Percentiles rank a stretch among this genome's conserved stretches.
These are phyloP conservation scores for Pichia cabralensis DNA, from an alignment of 805 yeast species.

Conservation along the genomic window DNA sequence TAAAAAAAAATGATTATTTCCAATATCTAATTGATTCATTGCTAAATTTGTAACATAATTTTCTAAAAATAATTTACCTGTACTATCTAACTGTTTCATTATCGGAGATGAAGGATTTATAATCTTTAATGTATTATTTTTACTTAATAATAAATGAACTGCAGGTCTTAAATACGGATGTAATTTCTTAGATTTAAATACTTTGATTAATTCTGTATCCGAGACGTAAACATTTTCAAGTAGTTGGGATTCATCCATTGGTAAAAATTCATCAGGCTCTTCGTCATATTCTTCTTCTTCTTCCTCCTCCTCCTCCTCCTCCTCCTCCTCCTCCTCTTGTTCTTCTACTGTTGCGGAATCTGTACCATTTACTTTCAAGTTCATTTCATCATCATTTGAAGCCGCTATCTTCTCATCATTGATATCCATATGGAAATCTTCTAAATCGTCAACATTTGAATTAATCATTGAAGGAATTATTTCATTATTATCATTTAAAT, in stretches of 20 bases:
- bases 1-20: slow-evolving; percentile 37
- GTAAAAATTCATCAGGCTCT: slow-evolving; percentile 12
- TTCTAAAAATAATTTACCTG: slow-evolving; percentile 35
- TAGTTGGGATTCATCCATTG: slow-evolving; percentile 29
- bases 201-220: slow-evolving; percentile 18
- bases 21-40: slow-evolving; percentile 21
- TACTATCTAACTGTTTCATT: slow-evolving; percentile 28
- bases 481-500: too few relatives aligned
- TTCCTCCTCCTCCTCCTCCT: background rate
- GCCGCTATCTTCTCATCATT: too few relatives aligned
- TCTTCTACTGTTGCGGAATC: too few relatives aligned
- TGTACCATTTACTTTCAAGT: background rate
- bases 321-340: background rate
- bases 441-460: too few relatives aligned
- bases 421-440: too few relatives aligned
- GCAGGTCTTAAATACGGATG: slow-evolving; percentile 20
- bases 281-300: slow-evolving; percentile 4
- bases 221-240: slow-evolving; percentile 22
- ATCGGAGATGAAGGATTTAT: slow-evolving; percentile 18
- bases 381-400: too few relatives aligned
- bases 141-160: slow-evolving; percentile 18
- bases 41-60: slow-evolving; percentile 42
- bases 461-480: too few relatives aligned
- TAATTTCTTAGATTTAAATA: slow-evolving; percentile 16
- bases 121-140: slow-evolving; percentile 10